These are phyloP conservation scores for Gigaspora rosea DNA, from an alignment of 192 early-diverging fungal species.

Conservation along the genomic window DNA sequence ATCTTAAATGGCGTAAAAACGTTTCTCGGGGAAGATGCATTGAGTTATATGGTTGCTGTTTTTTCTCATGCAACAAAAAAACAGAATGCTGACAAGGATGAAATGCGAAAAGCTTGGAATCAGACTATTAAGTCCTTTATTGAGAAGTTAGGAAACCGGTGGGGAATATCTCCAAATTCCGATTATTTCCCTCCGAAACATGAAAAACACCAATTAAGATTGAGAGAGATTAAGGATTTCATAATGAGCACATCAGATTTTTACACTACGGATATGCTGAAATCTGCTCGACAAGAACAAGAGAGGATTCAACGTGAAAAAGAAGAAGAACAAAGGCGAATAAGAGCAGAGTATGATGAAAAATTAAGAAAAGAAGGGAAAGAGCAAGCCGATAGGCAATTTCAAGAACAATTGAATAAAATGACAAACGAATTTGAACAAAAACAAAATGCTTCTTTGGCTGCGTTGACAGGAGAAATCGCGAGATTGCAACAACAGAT, in stretches of 20 bases:
- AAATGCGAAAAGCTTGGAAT: conserved; percentile 21
- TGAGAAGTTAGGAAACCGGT: not conserved
- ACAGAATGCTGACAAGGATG: not conserved
- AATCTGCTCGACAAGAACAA: not conserved
- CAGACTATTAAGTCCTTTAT: not conserved
- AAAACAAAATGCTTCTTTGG: not conserved
- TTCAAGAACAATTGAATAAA: not conserved
- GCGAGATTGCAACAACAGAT: too few species aligned
- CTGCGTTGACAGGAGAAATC: not conserved
- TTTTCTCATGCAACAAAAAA: conserved; percentile 12
- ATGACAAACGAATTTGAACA: not conserved
- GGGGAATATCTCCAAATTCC: conserved; percentile 18
- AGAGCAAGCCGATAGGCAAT: not conserved
- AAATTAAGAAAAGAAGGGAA: conserved; percentile 10
- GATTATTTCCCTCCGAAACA: not conserved
- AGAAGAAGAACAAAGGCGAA: not conserved
- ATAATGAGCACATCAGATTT: not conserved
- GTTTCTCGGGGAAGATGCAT: conserved; percentile 14
- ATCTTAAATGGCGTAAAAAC: not conserved
- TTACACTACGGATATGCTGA: not conserved
- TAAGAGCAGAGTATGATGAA: conserved; percentile 2
- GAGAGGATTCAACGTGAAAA: conserved; percentile 14
- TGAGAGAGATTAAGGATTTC: conserved; percentile 12
- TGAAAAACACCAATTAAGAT: not conserved
- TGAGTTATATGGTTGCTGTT: not conserved